Base-by-base conservation (phyloP, 805 yeast genomes). In the Candida cerambycidarum region DNA sequence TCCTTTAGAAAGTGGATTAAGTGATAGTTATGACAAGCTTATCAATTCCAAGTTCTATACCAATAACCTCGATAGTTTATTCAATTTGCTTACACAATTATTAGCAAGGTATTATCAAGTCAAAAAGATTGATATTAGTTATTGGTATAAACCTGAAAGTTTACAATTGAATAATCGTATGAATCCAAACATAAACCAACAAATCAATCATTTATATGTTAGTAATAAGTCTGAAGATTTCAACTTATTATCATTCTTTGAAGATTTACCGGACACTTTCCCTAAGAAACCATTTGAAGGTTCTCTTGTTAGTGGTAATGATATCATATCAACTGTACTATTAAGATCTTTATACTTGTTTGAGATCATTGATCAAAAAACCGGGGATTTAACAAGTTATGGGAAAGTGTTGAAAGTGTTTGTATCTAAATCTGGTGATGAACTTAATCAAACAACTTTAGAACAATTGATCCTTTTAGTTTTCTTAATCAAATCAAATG, bases 31-130 rank as follows among this genome's bases (percentile, higher is more conserved):
- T 62, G 77, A 73, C 39, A 61, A 60, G n/a, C 67, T 87, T 47
- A 69, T 83, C 10, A 64, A 69, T 5, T 65, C 72, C 11, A 66
- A 62, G 29, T 61, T 62, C 28, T 71, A 77, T 36, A 65, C 73
- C 12, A 75, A 76, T 13, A 60, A 79, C 43, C 76, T 84, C 42
- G 82, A 83, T 41, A 73, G 75, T 52, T 81, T 82, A 41, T 69
- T 87, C 43, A 83, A 83, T 49, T 65, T 87, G 39, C 63, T 90
- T 16, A 79, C 95, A 12, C 82, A 79, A 51, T 76, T 83, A 18
- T 74, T 89, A 53, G 83, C 88, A 49, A 81, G 98, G 58, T 92
- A 87, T 63, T 89, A 81, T 59, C 97, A 90, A 58, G 83, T 78
- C 45, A 85, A 83, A 57, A 79, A 75, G 43, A 72, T 87, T 29